Conservation (phyloP, 2,329 filamentous ascomycete genomes). For the Chalara sp. region DNA sequence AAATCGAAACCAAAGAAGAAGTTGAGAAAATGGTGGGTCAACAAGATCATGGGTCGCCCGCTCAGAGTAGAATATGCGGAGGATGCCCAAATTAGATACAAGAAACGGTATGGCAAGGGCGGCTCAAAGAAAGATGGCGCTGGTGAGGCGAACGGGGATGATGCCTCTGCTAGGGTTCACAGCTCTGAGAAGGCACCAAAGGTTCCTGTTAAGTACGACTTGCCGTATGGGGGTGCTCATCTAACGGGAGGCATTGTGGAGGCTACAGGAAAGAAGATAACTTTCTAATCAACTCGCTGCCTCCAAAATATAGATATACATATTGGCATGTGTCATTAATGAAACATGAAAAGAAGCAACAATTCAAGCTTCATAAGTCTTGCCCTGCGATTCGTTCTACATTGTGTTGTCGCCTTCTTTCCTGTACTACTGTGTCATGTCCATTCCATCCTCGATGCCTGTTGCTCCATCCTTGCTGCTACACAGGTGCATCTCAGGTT, state of each 20-base stretch:
- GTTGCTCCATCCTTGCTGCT: no score
- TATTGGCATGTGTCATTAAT: no score
- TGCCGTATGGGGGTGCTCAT: slow-evolving; percentile 43
- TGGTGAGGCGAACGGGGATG: slow-evolving; percentile 4
- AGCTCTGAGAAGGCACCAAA: slow-evolving; percentile 20
- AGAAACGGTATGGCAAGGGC: slow-evolving; percentile 85
- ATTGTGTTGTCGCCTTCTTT: no score
- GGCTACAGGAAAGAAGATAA: slow-evolving; percentile 71
- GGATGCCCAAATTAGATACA: slow-evolving; percentile 81
- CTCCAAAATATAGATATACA: no score
- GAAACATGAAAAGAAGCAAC: no score
- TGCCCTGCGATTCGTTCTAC: no score
- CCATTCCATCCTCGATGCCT: no score
- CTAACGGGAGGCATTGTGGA: slow-evolving; percentile 76
- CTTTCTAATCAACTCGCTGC: slow-evolving; percentile 50
- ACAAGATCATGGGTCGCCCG: slow-evolving; percentile 70
- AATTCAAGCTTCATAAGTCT: no score
- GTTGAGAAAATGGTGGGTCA: slow-evolving; percentile 74
- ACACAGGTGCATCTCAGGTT: no score
- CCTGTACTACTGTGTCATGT: no score
- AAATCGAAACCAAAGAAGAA: slow-evolving; percentile 54
- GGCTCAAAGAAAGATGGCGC: slow-evolving; percentile 25
- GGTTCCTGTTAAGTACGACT: slow-evolving; percentile 35
- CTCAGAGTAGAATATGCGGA: slow-evolving; percentile 91
- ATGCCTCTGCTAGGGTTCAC: slow-evolving; percentile 10